Evolutionary conservation across 768 basidiomycete genomes (phyloP).

Genomic region (Rhizopogon roseolus): DNA sequence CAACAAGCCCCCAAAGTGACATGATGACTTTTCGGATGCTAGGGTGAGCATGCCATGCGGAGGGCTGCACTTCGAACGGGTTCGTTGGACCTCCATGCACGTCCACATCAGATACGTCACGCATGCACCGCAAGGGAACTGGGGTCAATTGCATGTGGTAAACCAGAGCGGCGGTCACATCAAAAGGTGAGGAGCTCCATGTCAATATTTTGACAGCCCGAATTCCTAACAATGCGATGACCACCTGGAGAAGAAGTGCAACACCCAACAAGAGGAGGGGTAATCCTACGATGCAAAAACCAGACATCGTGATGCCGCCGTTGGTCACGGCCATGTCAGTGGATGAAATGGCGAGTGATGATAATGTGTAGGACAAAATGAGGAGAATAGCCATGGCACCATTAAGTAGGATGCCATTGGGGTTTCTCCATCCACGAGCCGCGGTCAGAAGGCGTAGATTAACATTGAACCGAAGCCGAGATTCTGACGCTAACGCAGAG

Average conservation of each 20-base stretch:
- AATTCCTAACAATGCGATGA: too few species aligned
- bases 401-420: slow-evolving; percentile 20
- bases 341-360: slow-evolving; percentile 19
- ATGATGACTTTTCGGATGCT: too few species aligned
- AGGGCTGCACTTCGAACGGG: slow-evolving; percentile 12
- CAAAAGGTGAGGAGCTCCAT: too few species aligned
- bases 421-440: too few species aligned
- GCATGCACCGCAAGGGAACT: slow-evolving; percentile 19
- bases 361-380: slow-evolving; percentile 22
- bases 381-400: slow-evolving; percentile 21
- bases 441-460: too few species aligned
- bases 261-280: slow-evolving; percentile 27
- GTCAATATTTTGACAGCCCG: too few species aligned
- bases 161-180: slow-evolving; percentile 24
- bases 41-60: too few species aligned
- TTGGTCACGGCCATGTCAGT: slow-evolving; percentile 7
- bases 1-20: slow-evolving; percentile 19
- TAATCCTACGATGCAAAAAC: slow-evolving; percentile 16
- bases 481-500: slow-evolving; percentile 21
- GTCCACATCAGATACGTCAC: slow-evolving; percentile 10
- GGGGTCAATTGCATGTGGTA: slow-evolving; percentile 20
- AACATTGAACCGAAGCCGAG: too few species aligned
- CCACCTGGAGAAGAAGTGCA: too few species aligned
- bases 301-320: too few species aligned
- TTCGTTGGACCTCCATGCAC: slow-evolving; percentile 6